Percentiles rank a stretch among this genome's conserved stretches.
These are phyloP conservation scores for Cercospora sp. DNA, from an alignment of 2,329 filamentous ascomycete species.

Conservation along the genomic window DNA sequence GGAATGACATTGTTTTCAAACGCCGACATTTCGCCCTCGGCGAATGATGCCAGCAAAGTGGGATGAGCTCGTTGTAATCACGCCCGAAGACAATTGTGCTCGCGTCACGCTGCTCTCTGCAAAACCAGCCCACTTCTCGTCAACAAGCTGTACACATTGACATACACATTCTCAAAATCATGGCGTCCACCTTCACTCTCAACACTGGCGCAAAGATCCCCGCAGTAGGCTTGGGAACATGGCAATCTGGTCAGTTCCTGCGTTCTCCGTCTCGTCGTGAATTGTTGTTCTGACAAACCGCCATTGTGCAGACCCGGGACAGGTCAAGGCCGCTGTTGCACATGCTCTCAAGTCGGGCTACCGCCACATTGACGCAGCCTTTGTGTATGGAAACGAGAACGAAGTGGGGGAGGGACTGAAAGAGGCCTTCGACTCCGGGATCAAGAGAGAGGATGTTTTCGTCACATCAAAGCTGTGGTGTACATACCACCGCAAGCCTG, in stretches of 20 bases:
- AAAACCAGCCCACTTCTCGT: background rate
- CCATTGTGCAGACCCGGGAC: conserved; percentile 38
- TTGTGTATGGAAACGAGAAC: conserved; percentile 78
- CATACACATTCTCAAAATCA: conserved; percentile 26
- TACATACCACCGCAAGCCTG: conserved; percentile 70
- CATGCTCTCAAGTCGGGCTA: conserved; percentile 53
- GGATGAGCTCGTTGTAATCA: background rate
- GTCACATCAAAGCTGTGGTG: conserved; percentile 85
- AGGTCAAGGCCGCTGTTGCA: conserved; percentile 50
- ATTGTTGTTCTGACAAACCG: background rate
- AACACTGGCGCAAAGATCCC: conserved; percentile 44
- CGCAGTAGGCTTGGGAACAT: conserved; percentile 42
- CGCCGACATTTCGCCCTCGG: background rate
- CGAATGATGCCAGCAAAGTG: background rate
- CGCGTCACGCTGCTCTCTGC: background rate
- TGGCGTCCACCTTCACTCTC: conserved; percentile 37
- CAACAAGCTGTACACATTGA: conserved; percentile 26
- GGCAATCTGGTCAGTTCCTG: conserved; percentile 34
- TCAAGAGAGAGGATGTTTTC: conserved; percentile 76
- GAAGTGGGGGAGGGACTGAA: conserved; percentile 78
- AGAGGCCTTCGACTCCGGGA: conserved; percentile 66
- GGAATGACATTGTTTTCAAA: background rate
- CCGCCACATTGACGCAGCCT: conserved; percentile 65
- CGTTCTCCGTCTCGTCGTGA: background rate
- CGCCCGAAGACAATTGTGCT: conserved; percentile 4